phyloP scores from a whole-genome alignment of 2,329 filamentous ascomycete genomes.

The Cercospora beticola region DNA sequence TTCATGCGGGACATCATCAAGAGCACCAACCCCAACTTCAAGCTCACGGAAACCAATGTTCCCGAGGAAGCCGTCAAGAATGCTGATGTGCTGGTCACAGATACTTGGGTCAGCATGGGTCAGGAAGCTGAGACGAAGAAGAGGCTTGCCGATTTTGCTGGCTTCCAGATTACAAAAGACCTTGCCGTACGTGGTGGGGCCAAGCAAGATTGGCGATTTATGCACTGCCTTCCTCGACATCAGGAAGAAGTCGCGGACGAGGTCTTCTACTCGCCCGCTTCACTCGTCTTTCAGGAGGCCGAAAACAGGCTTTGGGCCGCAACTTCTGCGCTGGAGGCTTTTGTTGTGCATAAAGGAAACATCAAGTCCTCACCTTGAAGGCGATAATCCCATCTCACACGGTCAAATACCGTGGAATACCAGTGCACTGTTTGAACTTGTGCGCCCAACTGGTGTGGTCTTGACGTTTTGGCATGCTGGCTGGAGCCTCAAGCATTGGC shows the following conservation, averaged over 20 bases:
- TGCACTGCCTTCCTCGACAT: conserved; percentile 95
- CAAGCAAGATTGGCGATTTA: conserved; percentile 90
- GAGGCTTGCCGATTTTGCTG: conserved; percentile 76
- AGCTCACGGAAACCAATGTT: conserved; percentile 68
- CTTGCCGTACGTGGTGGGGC: conserved; percentile 82
- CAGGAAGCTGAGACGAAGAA: conserved; percentile 82
- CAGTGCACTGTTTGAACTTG: background rate
- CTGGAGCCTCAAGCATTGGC: background rate
- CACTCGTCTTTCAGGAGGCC: conserved; percentile 87
- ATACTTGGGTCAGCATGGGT: conserved; percentile 98
- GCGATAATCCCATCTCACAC: background rate
- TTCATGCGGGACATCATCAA: conserved; percentile 72
- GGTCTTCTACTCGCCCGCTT: conserved; percentile 79
- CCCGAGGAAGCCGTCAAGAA: conserved; percentile 83
- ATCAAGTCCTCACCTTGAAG: conserved; percentile 46
- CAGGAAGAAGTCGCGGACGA: conserved; percentile 90
- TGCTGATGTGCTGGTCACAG: conserved; percentile 88
- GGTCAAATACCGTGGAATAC: too few relatives aligned
- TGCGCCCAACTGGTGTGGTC: background rate
- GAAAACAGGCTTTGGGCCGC: conserved; percentile 94
- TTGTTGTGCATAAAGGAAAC: conserved; percentile 90
- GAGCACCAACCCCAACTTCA: conserved; percentile 46
- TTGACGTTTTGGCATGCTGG: background rate
- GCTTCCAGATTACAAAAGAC: conserved; percentile 88
- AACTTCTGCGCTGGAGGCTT: conserved; percentile 76